Conservation (phyloP, 83 land plant species). For the Picea abies region DNA sequence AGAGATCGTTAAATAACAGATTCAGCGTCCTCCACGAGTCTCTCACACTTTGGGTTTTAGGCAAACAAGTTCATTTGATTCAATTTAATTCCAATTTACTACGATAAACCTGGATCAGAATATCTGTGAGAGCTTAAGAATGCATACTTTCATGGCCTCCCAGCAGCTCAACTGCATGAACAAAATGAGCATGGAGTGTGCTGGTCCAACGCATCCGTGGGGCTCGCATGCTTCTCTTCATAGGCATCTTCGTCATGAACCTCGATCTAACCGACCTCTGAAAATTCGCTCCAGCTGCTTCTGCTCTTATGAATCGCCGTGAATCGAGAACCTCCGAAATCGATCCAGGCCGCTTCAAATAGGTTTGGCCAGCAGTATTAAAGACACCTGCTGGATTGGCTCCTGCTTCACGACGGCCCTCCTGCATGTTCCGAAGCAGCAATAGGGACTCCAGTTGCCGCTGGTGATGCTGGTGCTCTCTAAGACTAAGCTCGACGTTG, state of each 20-base stretch:
- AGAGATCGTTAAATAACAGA: background rate
- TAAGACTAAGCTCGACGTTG: background rate
- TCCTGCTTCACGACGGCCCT: background rate
- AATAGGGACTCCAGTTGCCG: slow-evolving; percentile 2
- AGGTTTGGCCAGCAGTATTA: background rate
- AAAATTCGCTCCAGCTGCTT: slow-evolving; percentile 8
- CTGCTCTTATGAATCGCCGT: slow-evolving; percentile 18
- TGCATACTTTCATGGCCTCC: slow-evolving; percentile 73
- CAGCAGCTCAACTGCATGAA: slow-evolving; percentile 62
- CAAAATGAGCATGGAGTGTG: slow-evolving; percentile 58
- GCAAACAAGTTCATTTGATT: too few species aligned
- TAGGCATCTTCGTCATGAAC: slow-evolving; percentile 26
- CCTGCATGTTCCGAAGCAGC: background rate
- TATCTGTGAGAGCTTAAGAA: background rate
- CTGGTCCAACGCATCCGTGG: slow-evolving; percentile 74
- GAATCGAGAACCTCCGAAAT: background rate
- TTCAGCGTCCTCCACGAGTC: background rate
- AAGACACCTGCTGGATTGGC: background rate
- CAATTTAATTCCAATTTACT: too few species aligned
- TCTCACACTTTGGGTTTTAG: background rate
- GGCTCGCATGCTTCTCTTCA: slow-evolving; percentile 48
- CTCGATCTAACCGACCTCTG: slow-evolving; percentile 24
- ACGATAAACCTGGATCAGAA: too few species aligned
- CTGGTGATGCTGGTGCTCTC: background rate
- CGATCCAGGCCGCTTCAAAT: background rate